Percentiles rank a stretch among this genome's conserved stretches.
Conservation (phyloP, 345 rosid species). For the Punica granatum region DNA sequence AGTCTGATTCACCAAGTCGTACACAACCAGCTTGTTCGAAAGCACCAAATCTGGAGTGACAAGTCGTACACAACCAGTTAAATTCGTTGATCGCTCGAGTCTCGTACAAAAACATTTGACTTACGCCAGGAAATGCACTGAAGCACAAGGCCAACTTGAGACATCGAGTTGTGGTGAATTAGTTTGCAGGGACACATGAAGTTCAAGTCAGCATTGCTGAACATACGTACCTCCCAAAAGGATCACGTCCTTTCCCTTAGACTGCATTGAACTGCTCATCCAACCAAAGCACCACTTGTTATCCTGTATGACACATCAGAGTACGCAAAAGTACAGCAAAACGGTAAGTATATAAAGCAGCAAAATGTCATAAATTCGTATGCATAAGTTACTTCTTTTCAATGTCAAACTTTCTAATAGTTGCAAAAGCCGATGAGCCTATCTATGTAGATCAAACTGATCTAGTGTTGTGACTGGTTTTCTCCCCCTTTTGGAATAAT, state of each 20-base stretch:
- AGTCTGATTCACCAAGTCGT: conserved; percentile 61
- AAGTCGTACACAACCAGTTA: too few species aligned
- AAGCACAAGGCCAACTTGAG: too few species aligned
- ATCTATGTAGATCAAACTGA: too few species aligned
- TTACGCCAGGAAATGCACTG: too few species aligned
- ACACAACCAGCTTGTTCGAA: conserved; percentile 71
- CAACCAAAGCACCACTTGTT: conserved; percentile 75
- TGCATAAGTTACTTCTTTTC: not conserved
- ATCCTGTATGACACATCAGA: conserved; percentile 28
- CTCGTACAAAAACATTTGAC: not conserved
- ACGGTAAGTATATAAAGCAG: not conserved
- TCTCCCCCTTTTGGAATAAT: not conserved
- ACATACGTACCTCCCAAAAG: conserved; percentile 88
- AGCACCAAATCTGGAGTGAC: conserved; percentile 63
- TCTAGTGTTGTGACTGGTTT: too few species aligned
- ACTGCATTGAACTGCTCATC: conserved; percentile 53
- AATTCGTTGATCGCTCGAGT: too few species aligned
- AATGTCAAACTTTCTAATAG: not conserved
- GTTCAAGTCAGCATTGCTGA: not conserved
- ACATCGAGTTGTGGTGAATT: not conserved
- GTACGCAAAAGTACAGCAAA: not conserved
- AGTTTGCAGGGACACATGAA: not conserved
- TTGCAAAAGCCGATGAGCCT: too few species aligned
- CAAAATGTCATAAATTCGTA: not conserved
- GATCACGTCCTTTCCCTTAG: conserved; percentile 48